Base-by-base conservation (phyloP, 2,329 filamentous ascomycete species). In the Thermomyces lanuginosus region DNA sequence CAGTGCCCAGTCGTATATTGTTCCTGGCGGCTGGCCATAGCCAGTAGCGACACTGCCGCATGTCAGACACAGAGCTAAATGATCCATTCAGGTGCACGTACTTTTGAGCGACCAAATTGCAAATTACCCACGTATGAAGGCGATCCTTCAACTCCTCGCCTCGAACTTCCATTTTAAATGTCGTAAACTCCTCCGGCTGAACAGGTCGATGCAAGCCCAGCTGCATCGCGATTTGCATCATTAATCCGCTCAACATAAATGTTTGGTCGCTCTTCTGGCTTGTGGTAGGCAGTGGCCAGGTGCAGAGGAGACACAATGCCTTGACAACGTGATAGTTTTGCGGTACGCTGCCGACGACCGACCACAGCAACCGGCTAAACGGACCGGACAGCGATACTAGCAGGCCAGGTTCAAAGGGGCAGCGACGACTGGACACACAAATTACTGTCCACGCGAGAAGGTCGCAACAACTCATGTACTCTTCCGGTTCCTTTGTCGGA, bases 21-120 rank as follows among this genome's bases (percentile, higher is more conserved):
- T 72, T 38, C 64, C 60, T 4, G 71, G 65, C 10, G 71, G 72
- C 39, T 74, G 69, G 4, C 71, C 72, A 39, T 72, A 69, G 4
- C 68, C 67, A 16, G 69, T 74, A 3, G 68, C 68, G 30, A 74
- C 68, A 32, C 65, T 69, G 25, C 16, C 12, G 36, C 35, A 16
- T 6, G 41, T 37, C 31, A 41, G 36, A 8, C 27, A 13, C 18
- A 10, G 7, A 20, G 7, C 8, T 20, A 20, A 20, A 20, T 7
- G 18, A 10, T 21, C 4, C n/a, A 11, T 12, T 5, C 14, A 11
- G 5, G 6, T 5, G 8, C 4, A 45, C 58, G 44, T 45, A 67
- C 65, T 67, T 69, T 38, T 76, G 69, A n/a, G 70, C 69, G 6
- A 74, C 69, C 30, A 74, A 65, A 38, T 76, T 76, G 51, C 71